Evolutionary conservation across 768 basidiomycete genomes (phyloP).

Genomic region (Glaciozyma antarctica): DNA sequence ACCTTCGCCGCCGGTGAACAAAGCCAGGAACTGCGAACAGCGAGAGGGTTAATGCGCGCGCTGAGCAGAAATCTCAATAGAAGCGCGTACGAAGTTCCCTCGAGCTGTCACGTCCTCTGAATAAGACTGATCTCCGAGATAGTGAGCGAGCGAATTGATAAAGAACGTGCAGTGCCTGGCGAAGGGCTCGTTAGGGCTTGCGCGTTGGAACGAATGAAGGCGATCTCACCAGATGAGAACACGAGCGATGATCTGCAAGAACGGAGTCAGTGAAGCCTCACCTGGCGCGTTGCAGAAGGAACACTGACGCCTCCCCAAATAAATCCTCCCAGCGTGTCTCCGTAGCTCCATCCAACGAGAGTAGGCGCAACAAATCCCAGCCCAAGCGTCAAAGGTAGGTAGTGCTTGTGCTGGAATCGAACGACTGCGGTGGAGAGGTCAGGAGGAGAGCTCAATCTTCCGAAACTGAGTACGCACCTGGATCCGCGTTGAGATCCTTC

Average conservation of each 20-base stretch:
- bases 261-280: neutral
- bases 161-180: conserved; percentile 58
- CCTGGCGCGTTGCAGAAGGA: neutral
- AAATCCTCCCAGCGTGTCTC: conserved; percentile 57
- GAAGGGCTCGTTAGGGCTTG: neutral
- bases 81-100: conserved; percentile 54
- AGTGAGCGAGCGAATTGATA: conserved; percentile 73
- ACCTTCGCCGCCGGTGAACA: conserved; percentile 66
- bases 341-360: conserved; percentile 50
- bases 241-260: neutral
- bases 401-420: conserved; percentile 60
- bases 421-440: conserved; percentile 46
- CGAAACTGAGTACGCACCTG: conserved; percentile 45
- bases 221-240: conserved; percentile 38
- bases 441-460: neutral
- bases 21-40: conserved; percentile 50
- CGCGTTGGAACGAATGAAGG: conserved; percentile 31
- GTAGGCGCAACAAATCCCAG: conserved; percentile 55
- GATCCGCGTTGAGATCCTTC: conserved; percentile 60
- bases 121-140: conserved; percentile 70
- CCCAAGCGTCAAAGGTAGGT: conserved; percentile 53
- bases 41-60: neutral
- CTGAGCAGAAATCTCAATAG: no score
- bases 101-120: conserved; percentile 69
- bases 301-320: conserved; percentile 62